phyloP scores from a whole-genome alignment of 1,139 yeast species.

The Debaryomyces fabryi region DNA sequence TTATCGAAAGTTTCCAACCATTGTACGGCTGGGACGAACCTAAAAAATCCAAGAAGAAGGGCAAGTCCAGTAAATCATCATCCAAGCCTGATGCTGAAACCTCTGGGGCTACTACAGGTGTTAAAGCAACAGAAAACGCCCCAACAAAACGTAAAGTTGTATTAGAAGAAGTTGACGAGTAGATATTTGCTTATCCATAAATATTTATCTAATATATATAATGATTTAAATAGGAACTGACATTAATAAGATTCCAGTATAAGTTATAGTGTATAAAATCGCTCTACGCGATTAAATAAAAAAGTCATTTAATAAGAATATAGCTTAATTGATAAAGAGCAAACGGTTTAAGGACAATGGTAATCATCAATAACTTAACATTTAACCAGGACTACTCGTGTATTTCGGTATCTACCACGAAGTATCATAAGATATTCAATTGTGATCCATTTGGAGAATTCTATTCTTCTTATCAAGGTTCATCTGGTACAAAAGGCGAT shows the following conservation, averaged over 20 bases:
- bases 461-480: conserved; percentile 27
- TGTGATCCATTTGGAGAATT: conserved; percentile 54
- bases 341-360: conserved; percentile 12
- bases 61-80: conserved; percentile 20
- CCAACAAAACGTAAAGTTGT: conserved; percentile 34
- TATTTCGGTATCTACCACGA: conserved; percentile 39
- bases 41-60: conserved; percentile 30
- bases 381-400: conserved; percentile 51
- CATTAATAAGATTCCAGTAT: neutral
- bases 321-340: neutral
- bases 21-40: conserved; percentile 82
- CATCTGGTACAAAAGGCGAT: conserved; percentile 11
- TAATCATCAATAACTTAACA: conserved; percentile 39
- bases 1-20: conserved; percentile 89
- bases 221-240: neutral
- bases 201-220: neutral
- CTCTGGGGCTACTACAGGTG: conserved; percentile 18
- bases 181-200: conserved; percentile 9
- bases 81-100: conserved; percentile 12
- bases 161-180: conserved; percentile 54
- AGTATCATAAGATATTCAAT: conserved; percentile 42
- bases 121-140: conserved; percentile 16
- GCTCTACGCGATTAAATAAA: conserved; percentile 2
- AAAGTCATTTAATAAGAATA: neutral
- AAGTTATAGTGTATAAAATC: neutral